Conservation (phyloP, 1,284 basidiomycete species). For the Irpex rosettiformis region DNA sequence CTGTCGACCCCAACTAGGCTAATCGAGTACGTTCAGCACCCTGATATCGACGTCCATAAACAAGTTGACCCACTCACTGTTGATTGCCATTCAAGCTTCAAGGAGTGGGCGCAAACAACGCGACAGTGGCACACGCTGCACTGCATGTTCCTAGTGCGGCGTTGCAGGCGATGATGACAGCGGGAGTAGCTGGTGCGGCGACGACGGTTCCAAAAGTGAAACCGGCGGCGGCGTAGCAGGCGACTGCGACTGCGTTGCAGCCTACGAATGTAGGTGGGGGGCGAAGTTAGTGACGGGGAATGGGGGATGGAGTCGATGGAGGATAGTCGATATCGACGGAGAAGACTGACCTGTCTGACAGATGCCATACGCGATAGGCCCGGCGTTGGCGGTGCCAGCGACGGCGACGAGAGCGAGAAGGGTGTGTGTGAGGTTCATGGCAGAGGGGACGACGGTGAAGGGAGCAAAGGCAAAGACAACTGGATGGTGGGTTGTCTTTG, state of each 20-base stretch:
- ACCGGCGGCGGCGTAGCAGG: conserved; percentile 54
- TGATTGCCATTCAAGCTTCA: too few species aligned
- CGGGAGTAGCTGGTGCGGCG: conserved; percentile 34
- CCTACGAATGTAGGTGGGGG: too few species aligned
- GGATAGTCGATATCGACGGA: background rate
- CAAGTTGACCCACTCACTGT: too few species aligned
- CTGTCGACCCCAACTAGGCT: too few species aligned
- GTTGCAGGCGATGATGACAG: conserved; percentile 49
- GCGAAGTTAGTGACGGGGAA: too few species aligned
- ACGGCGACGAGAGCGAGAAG: conserved; percentile 17
- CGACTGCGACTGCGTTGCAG: conserved; percentile 47
- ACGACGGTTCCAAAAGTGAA: conserved; percentile 47
- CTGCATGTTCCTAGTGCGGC: conserved; percentile 40
- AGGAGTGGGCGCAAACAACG: conserved; percentile 26
- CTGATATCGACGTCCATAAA: too few species aligned
- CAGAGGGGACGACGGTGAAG: background rate
- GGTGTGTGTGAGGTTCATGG: conserved; percentile 18
- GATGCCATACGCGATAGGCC: conserved; percentile 40
- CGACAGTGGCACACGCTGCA: conserved; percentile 24
- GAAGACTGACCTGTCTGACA: conserved; percentile 45
- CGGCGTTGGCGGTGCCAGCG: conserved; percentile 28
- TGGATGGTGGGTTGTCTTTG: too few species aligned
- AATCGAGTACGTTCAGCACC: too few species aligned
- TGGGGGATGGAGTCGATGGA: background rate
- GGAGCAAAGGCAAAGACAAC: too few species aligned